Conservation (phyloP, 129 eudicot genomes). For the Gnaphalium uliginosum region DNA sequence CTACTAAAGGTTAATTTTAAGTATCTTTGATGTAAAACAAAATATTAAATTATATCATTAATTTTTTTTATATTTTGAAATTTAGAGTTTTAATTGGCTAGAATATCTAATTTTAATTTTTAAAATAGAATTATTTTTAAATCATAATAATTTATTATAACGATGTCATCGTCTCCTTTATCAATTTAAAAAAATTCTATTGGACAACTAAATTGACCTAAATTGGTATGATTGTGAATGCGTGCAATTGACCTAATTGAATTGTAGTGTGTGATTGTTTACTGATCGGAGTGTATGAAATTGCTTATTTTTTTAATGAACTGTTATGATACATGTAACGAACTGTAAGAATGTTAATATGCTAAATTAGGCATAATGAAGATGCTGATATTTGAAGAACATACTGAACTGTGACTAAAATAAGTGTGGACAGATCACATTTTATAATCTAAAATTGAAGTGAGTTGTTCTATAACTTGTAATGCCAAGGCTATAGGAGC, state of each 20-base stretch:
- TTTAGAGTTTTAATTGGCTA: no score
- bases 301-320: background rate
- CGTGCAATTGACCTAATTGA: background rate
- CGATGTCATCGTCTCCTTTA: no score
- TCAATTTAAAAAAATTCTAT: no score
- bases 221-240: conserved; percentile 5
- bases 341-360: conserved; percentile 19
- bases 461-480: background rate
- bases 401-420: background rate
- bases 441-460: background rate
- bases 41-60: no score
- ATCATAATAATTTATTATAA: no score
- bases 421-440: background rate
- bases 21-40: no score
- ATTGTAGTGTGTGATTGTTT: conserved; percentile 7
- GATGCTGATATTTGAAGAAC: background rate
- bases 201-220: no score
- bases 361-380: conserved; percentile 2
- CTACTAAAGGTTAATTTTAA: no score
- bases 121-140: no score
- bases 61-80: no score
- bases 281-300: conserved; percentile 18
- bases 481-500: background rate
- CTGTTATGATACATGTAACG: conserved; percentile 10
- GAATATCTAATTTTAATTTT: no score